Evolutionary conservation across 768 basidiomycete species (phyloP).

Genomic region (Collybiopsis confluens): DNA sequence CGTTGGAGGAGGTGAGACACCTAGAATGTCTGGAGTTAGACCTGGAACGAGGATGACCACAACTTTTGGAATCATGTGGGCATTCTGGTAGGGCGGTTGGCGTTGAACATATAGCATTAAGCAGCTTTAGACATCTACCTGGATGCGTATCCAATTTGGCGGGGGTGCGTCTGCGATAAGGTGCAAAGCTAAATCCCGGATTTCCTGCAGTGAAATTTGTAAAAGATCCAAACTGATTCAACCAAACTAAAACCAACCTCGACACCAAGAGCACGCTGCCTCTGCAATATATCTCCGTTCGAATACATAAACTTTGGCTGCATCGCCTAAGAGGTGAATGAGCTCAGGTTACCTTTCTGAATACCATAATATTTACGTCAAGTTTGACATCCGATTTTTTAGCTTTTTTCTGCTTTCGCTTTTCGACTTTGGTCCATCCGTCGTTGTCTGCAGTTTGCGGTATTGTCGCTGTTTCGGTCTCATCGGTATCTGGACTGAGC

Average conservation of each 20-base stretch:
- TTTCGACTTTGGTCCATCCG: constrained; percentile 70
- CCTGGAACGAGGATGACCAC: constrained; percentile 86
- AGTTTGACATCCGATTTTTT: constrained; percentile 53
- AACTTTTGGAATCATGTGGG: constrained; percentile 68
- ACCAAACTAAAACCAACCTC: constrained; percentile 51
- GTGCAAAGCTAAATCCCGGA: constrained; percentile 83
- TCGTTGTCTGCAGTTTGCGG: constrained; percentile 7
- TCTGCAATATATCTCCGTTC: constrained; percentile 67
- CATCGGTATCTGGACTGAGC: constrained; percentile 12
- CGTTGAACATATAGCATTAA: constrained; percentile 59
- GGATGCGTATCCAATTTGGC: constrained; percentile 81
- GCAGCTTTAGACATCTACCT: constrained; percentile 88
- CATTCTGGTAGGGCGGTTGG: constrained; percentile 50
- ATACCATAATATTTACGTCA: constrained; percentile 46
- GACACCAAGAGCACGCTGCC: constrained; percentile 74
- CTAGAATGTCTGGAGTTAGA: constrained; percentile 68
- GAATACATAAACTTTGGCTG: constrained; percentile 80
- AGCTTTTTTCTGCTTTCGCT: constrained; percentile 63
- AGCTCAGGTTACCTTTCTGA: constrained; percentile 7
- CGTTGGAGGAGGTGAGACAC: constrained; percentile 67
- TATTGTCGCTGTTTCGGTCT: background rate
- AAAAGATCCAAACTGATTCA: background rate
- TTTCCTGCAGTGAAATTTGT: constrained; percentile 50
- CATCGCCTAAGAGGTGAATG: constrained; percentile 33
- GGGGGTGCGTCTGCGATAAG: constrained; percentile 79